Evolutionary conservation across 768 basidiomycete species (phyloP).

Genomic region (Boletales sp.): DNA sequence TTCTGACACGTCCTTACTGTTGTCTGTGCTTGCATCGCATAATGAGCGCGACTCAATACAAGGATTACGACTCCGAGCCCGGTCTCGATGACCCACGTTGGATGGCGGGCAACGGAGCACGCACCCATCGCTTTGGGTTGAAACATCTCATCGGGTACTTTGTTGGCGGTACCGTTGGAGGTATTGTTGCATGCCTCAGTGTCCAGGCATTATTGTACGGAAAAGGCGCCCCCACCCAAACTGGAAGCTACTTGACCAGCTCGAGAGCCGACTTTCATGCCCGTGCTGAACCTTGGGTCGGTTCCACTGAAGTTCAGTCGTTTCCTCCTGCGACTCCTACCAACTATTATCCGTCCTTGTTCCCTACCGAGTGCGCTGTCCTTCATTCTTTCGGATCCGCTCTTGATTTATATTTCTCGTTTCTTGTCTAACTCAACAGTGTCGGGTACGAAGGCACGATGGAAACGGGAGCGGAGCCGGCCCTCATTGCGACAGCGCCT

Average conservation of each 20-base stretch:
- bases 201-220: constrained; percentile 42
- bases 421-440: constrained; percentile 7
- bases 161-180: constrained; percentile 29
- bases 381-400: too few species aligned
- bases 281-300: constrained; percentile 53
- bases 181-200: constrained; percentile 47
- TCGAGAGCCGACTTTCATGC: constrained; percentile 39
- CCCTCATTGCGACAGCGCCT: constrained; percentile 68
- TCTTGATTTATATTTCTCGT: neutral
- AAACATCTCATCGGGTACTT: too few species aligned
- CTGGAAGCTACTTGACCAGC: constrained; percentile 13
- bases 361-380: constrained; percentile 52
- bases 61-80: constrained; percentile 41
- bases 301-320: constrained; percentile 64
- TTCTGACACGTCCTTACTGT: too few species aligned
- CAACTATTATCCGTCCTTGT: constrained; percentile 66
- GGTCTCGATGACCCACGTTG: constrained; percentile 22
- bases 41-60: constrained; percentile 9
- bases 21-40: too few species aligned
- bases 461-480: constrained; percentile 77
- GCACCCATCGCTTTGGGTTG: constrained; percentile 44
- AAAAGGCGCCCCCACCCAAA: constrained; percentile 5
- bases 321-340: constrained; percentile 75
- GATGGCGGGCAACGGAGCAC: constrained; percentile 28
- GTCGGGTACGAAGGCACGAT: constrained; percentile 78